These are phyloP conservation scores for Chlamydomonas applanata DNA, from an alignment of 139 green algal genomes.

Conservation along the genomic window DNA sequence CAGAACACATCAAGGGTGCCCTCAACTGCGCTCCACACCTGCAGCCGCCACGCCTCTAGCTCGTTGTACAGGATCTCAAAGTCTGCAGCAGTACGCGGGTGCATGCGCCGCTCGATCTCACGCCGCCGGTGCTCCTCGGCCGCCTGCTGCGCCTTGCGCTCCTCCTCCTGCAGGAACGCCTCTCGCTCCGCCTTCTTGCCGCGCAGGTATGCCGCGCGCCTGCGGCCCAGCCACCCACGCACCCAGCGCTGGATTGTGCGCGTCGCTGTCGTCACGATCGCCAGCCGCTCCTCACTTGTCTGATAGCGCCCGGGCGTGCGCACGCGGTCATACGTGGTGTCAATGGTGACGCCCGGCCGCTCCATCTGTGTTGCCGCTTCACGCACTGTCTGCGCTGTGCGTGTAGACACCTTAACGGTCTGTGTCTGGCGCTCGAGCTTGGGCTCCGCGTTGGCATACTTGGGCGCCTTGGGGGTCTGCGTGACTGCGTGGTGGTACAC, in stretches of 20 bases:
- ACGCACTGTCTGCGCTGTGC: conserved; percentile 49
- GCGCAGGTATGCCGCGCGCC: conserved; percentile 39
- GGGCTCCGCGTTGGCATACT: conserved; percentile 33
- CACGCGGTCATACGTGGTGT: conserved; percentile 53
- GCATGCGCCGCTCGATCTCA: conserved; percentile 77
- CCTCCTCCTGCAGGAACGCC: conserved; percentile 44
- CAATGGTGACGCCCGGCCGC: conserved; percentile 60
- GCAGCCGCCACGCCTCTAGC: conserved; percentile 72
- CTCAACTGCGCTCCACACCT: conserved; percentile 16
- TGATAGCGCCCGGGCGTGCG: conserved; percentile 53
- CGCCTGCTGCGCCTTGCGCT: conserved; percentile 31
- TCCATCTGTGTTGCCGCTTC: conserved; percentile 77
- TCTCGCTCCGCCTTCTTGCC: conserved; percentile 52
- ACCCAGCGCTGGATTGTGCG: conserved; percentile 66
- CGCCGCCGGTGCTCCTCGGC: conserved; percentile 47
- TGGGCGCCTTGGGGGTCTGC: conserved; percentile 57
- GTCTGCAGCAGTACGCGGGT: conserved; percentile 68
- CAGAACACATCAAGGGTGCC: conserved; percentile 9
- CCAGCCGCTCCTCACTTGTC: conserved; percentile 51
- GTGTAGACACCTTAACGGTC: conserved; percentile 46
- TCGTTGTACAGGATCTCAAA: conserved; percentile 82
- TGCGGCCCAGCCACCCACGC: conserved; percentile 59
- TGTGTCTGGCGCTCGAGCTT: conserved; percentile 67
- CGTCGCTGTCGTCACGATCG: conserved; percentile 31
- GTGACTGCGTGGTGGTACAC: conserved; percentile 72